These are phyloP conservation scores for Aspergillus transmontanensis DNA, from an alignment of 2,329 filamentous ascomycete genomes.

Conservation along the genomic window DNA sequence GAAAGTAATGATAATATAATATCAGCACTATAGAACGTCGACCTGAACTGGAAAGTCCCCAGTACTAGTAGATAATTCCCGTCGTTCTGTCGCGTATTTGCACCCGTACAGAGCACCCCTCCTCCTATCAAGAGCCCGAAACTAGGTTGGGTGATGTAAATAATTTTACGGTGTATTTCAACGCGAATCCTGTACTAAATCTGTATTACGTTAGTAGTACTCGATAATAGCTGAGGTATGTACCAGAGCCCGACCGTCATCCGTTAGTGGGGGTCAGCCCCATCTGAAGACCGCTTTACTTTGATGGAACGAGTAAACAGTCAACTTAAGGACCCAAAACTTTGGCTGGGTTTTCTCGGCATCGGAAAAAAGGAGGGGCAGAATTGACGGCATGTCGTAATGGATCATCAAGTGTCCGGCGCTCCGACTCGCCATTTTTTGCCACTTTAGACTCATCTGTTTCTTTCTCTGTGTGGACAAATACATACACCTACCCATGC, in stretches of 20 bases:
- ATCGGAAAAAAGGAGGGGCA: constrained; percentile 14
- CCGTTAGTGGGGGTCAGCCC: constrained; percentile 1
- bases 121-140: neutral
- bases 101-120: neutral
- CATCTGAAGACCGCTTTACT: neutral
- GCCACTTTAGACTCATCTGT: constrained; percentile 2
- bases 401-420: constrained; percentile 9
- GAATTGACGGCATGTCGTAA: constrained; percentile 3
- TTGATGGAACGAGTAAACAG: neutral
- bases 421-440: neutral
- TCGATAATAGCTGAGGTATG: neutral
- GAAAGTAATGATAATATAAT: neutral
- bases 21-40: neutral
- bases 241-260: neutral
- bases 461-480: neutral
- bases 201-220: neutral
- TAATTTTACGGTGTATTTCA: neutral
- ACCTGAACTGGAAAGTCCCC: neutral
- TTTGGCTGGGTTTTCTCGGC: constrained; percentile 10
- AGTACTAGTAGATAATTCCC: neutral
- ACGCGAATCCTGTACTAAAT: neutral
- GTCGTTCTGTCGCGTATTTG: neutral
- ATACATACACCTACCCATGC: neutral
- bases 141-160: neutral
- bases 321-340: constrained; percentile 5